Base-by-base conservation (phyloP, 306 rosid genomes). In the Prunus mira region DNA sequence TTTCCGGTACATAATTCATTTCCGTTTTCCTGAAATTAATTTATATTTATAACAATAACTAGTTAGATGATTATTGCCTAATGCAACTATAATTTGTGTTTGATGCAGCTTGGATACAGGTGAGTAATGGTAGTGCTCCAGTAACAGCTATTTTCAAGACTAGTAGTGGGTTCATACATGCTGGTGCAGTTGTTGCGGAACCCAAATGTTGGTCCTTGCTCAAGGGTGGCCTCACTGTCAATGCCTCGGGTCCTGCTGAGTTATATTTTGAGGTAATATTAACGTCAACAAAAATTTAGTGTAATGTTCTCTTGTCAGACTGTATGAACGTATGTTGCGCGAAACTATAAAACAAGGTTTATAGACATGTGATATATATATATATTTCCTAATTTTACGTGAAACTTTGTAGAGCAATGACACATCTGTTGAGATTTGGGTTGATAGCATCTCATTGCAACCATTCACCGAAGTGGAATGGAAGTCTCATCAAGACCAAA, bases 191-290 rank as follows among this genome's bases (percentile, higher is more conserved):
- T 61, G 15, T 75, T 27, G 97, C 91, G 1, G 74, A 89, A 74
- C 61, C 86, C 18, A 84, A 76, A 9, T 93, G 97, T 24, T 91
- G 97, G 98, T 89, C 97, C 68, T 84, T 93, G 93, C 89, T 93
- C 45, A 93, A 93, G 84, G 97, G 96, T 78, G 98, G 97, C 66
- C 58, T 91, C 51, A 72, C 80, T 3, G 89, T 76, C 0, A 67
- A 84, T 60, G 80, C 80, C 46, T 79, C 96, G 11, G 88, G 87
- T 32, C 52, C 81, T 7, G 93, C 88, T 2, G 73, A 85, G 14
- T 92, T 93, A 32, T 89, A 81, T 78, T 93, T 91, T 30, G 81
- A 93, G 96, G 97, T 91, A 79, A 38, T 38, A 38, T 7, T 38
- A 38, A 38, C 43, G 0, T 7, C 43, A 38, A 7, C 43, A 7